These are phyloP conservation scores for Tetradesmus obliquus DNA, from an alignment of 139 green algal genomes.

Conservation along the genomic window DNA sequence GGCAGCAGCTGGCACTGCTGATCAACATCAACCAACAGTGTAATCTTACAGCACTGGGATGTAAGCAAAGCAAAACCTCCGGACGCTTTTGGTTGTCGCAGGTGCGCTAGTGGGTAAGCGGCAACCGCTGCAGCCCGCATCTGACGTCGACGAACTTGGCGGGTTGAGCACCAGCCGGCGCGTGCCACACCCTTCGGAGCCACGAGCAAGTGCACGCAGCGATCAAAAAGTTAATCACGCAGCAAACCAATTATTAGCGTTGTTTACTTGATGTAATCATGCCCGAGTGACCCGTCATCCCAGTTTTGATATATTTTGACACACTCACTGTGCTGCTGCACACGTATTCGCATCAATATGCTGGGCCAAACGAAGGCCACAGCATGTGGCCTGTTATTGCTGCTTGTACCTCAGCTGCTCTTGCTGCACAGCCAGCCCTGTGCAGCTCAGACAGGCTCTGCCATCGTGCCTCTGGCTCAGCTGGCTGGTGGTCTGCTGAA, in stretches of 20 bases:
- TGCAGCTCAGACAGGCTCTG: background rate
- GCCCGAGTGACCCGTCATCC: too few species aligned
- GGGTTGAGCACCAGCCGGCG: background rate
- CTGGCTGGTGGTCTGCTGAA: background rate
- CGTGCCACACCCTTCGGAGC: background rate
- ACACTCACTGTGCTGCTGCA: background rate
- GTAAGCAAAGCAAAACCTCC: too few species aligned
- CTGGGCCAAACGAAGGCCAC: background rate
- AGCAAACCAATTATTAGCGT: too few species aligned
- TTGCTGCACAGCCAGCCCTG: background rate
- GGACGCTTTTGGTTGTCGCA: too few species aligned
- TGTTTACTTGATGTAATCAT: too few species aligned
- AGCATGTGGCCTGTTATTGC: background rate
- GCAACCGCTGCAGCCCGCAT: background rate
- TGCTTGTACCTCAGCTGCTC: background rate
- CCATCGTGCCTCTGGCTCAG: background rate
- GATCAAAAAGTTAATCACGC: too few species aligned
- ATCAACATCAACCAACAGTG: too few species aligned
- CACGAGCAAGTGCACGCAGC: background rate
- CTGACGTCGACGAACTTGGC: background rate
- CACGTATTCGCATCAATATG: background rate
- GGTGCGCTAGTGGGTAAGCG: background rate
- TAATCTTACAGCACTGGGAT: too few species aligned
- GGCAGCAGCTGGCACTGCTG: too few species aligned
- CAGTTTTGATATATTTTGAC: background rate